Conservation (phyloP, 2,329 filamentous ascomycete genomes). For the Aspergillus fischeri region DNA sequence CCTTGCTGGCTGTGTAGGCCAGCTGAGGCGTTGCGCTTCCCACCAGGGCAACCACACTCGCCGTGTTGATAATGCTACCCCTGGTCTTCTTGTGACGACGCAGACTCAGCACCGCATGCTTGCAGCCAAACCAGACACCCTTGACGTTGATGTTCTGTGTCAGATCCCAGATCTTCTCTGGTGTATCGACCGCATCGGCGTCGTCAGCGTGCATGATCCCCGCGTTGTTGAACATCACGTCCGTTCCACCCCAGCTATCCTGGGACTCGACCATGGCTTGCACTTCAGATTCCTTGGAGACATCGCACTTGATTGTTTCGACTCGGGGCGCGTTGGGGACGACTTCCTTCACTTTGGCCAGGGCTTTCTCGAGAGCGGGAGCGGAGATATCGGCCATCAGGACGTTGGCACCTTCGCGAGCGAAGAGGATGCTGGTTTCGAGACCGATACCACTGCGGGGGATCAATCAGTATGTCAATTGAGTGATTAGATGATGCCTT, state of each 20-base stretch:
- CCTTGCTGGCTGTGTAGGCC: constrained; percentile 92
- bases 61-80: constrained; percentile 87
- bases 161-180: constrained; percentile 89
- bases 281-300: constrained; percentile 79
- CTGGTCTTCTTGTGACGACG: constrained; percentile 73
- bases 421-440: constrained; percentile 86
- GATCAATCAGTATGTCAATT: background rate
- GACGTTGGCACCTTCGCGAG: constrained; percentile 79
- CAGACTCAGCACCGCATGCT: constrained; percentile 80
- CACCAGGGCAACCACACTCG: constrained; percentile 81
- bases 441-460: constrained; percentile 74
- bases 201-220: constrained; percentile 91
- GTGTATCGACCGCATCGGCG: constrained; percentile 74
- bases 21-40: constrained; percentile 84
- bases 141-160: constrained; percentile 96
- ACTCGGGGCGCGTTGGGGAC: constrained; percentile 49
- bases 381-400: constrained; percentile 81
- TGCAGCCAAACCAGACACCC: constrained; percentile 95
- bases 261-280: constrained; percentile 68
- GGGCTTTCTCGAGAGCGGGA: constrained; percentile 70
- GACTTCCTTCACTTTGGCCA: constrained; percentile 69
- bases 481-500: constrained; percentile 34
- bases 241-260: constrained; percentile 81
- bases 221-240: constrained; percentile 96
- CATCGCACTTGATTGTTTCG: constrained; percentile 50